Conservation (phyloP, 2,329 filamentous ascomycete species). For the Alternaria panax region DNA sequence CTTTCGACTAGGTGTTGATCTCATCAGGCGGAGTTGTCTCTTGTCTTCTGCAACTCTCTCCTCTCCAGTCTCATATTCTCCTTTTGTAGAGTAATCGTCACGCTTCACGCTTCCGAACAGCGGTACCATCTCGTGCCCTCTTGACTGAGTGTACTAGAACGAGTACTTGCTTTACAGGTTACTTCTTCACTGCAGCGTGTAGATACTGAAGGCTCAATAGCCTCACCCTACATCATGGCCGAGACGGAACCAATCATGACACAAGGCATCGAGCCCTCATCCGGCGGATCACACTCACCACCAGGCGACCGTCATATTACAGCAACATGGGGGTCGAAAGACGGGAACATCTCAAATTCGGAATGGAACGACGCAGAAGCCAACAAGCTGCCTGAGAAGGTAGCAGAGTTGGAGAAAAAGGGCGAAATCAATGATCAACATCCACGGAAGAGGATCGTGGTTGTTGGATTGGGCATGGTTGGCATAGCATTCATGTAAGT, state of each 20-base stretch:
- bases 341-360: slow-evolving; percentile 52
- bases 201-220: background rate
- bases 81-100: background rate
- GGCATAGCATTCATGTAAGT: slow-evolving; percentile 86
- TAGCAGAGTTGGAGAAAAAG: slow-evolving; percentile 39
- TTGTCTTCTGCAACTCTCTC: background rate
- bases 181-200: background rate
- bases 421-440: slow-evolving; percentile 38
- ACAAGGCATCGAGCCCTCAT: slow-evolving; percentile 43
- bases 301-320: slow-evolving; percentile 29
- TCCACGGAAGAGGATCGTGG: slow-evolving; percentile 72
- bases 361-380: slow-evolving; percentile 57
- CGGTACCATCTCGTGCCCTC: background rate
- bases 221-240: slow-evolving; percentile 20
- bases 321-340: slow-evolving; percentile 38
- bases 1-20: background rate
- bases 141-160: slow-evolving; percentile 5
- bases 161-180: background rate
- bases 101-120: background rate
- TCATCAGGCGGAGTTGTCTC: background rate
- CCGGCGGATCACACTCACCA: slow-evolving; percentile 42
- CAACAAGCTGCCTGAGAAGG: slow-evolving; percentile 55
- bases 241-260: slow-evolving; percentile 39
- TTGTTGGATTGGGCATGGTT: slow-evolving; percentile 92
- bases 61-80: background rate